Base-by-base conservation (phyloP, 2,329 filamentous ascomycete genomes). In the Aspergillus terreus region DNA sequence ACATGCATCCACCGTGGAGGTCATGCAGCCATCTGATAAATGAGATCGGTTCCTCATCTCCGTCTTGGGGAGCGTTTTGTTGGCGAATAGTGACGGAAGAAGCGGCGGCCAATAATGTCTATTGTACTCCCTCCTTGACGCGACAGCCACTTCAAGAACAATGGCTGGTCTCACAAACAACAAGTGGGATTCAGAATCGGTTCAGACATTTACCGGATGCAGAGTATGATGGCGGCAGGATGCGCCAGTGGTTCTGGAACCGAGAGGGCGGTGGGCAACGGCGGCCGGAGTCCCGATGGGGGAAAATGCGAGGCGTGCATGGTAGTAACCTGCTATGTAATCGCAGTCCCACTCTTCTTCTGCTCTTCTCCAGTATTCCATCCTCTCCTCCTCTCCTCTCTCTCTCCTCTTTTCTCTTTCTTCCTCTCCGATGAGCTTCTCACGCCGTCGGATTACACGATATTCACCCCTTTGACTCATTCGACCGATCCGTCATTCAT, bases 1-100 rank as follows among this genome's bases (percentile, higher is more conserved):
- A 30, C 27, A 30, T 30, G 27, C 27, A 10, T 30, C 27, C 27
- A 30, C 27, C 27, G 6, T 11, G 7, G 6, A 12, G 35, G 35
- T 42, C 40, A 17, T 42, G 40, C 40, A 42, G 17, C 17, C n/a
- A 42, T 42, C 40, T 42, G 40, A 42, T 42, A 42, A 42, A 42
- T 42, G 40, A 42, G 17, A 21, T 42, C 12, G 17, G 17, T 23
- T 42, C 40, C 40, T 42, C 40, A 12, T 6, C 17, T 23, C 19
- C 40, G 40, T 42, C 19, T 7, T 9, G 10, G 40, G 19, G 40
- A 42, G 40, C 9, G 14, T 23, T 42, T 23, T n/a, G 6, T 42
- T 19, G 10, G 9, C 19, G 19, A 23, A 14, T 15, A 42, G 25
- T 42, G 40, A 21, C 11, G 40, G 6, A 10, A 42, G 15, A 19